Evolutionary conservation across 108 stramenopile species (phyloP), one percentile per base, ranked within the genome.

Genomic region (Discostella stelligeroides): DNA sequence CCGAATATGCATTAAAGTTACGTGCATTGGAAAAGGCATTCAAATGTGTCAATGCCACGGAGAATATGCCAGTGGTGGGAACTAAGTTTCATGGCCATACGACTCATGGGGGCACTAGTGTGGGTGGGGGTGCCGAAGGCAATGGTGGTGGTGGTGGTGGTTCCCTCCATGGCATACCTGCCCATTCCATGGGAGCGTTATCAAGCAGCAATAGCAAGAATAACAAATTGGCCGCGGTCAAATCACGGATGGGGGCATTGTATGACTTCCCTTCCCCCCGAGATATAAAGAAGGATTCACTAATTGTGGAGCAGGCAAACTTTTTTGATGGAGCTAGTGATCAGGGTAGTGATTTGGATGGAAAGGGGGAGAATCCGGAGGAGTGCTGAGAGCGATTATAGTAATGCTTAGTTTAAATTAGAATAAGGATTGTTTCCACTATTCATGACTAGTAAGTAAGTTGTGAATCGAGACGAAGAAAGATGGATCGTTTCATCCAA

Each of bases 1-100:
- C 80, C 14, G 82, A 80, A 12, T 68, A 81, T 21, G 82, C 84
- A 49, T 43, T 77, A 14, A 84, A 74, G 37, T 73, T 85, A n/a
- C 58, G 73, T 38, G 79, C 75, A 34, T 58, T 88, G 25, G 77
- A 82, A 46, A 70, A 76, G 55, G 81, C 86, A 39, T 82, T 88
- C 50, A 77, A 63, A 51, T 45, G 62, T 11, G 69, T 75, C n/a
- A 68, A 76, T 18, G 43, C 58, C 23, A 48, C 60, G 4, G 63
- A 17, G n/a, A 28, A 24, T 25, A 64, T 64, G 53, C 37, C 69
- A 0, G 18, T 37, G 20, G 57, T 58, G 38, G n/a, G 34, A 4
- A 40, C 30, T 15, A 58, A 58, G 18, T 58, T 38, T 37, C 30
- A 34, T 9, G n/a, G 20, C 2, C 57, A 40, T 58, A 40, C 57